phyloP scores from a whole-genome alignment of 1,139 yeast genomes.

The Nakaseomyces delphensis region DNA sequence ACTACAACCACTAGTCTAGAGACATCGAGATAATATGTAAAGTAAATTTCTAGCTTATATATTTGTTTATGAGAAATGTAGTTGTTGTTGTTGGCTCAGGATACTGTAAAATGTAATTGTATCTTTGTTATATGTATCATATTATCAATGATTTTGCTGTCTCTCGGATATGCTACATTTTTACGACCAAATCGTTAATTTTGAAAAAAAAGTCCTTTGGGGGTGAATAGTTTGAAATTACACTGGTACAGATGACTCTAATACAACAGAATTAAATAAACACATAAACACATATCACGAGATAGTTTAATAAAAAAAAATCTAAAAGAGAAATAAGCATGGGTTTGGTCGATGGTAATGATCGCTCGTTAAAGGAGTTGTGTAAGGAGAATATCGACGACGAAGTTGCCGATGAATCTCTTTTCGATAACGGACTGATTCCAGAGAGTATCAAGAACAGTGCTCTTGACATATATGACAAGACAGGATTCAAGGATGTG shows the following conservation, averaged over 20 bases:
- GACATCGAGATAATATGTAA: conserved; percentile 22
- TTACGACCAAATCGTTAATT: conserved; percentile 2
- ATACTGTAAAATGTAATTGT: no score
- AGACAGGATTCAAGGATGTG: neutral
- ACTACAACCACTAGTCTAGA: conserved; percentile 9
- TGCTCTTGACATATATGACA: conserved; percentile 4
- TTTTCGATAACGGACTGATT: neutral
- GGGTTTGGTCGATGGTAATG: conserved; percentile 22
- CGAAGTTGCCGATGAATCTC: conserved; percentile 9
- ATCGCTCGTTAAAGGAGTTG: conserved; percentile 7
- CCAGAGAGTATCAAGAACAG: neutral
- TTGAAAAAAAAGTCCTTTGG: neutral
- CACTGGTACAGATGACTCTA: neutral
- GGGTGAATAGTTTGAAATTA: neutral
- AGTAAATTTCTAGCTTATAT: no score
- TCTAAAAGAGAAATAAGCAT: conserved; percentile 37
- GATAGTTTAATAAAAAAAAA: neutral
- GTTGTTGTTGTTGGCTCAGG: no score
- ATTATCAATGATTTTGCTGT: no score
- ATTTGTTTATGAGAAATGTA: no score
- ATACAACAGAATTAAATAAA: neutral
- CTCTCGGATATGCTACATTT: neutral
- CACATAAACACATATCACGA: neutral
- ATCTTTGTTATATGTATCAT: no score
- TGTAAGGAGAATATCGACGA: conserved; percentile 5